Evolutionary conservation across 495 filamentous ascomycete species (phyloP).

Genomic region (Terfezia claveryi): DNA sequence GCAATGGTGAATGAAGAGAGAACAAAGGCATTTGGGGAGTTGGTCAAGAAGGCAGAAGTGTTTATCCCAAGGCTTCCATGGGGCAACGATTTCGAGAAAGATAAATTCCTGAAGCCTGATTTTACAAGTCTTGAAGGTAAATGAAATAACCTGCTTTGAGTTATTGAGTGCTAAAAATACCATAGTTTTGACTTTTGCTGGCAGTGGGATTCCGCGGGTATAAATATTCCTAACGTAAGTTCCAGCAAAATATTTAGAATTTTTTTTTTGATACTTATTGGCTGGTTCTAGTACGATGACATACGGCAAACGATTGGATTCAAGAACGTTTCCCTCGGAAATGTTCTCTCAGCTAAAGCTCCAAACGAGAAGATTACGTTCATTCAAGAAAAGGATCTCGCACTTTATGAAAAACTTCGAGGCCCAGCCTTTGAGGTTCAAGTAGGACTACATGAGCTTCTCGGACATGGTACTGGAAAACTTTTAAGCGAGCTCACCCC

Average conservation of each 20-base stretch:
- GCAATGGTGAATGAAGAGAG: constrained; percentile 67
- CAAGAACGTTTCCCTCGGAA: constrained; percentile 85
- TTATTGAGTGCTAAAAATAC: constrained; percentile 20
- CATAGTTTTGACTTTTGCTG: constrained; percentile 38
- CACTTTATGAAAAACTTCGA: constrained; percentile 57
- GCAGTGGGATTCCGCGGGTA: constrained; percentile 64
- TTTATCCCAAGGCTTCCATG: constrained; percentile 82
- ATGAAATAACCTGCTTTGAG: constrained; percentile 15
- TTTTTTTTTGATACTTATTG: neutral
- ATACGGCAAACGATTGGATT: no score
- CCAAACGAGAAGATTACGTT: constrained; percentile 82
- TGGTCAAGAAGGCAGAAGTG: constrained; percentile 57
- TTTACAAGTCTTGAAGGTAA: constrained; percentile 67
- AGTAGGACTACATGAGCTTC: constrained; percentile 84
- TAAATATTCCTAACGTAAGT: no score
- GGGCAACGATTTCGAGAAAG: constrained; percentile 77
- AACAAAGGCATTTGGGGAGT: constrained; percentile 66
- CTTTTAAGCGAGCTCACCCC: constrained; percentile 69
- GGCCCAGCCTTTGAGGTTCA: constrained; percentile 85
- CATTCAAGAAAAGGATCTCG: constrained; percentile 48
- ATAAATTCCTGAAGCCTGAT: constrained; percentile 80
- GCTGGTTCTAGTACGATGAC: constrained; percentile 49
- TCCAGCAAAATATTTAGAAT: constrained; percentile 12
- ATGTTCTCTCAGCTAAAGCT: constrained; percentile 72
- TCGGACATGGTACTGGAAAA: constrained; percentile 91